These are phyloP conservation scores for Thamnidium elegans DNA, from an alignment of 192 early-diverging fungal genomes.

Conservation along the genomic window DNA sequence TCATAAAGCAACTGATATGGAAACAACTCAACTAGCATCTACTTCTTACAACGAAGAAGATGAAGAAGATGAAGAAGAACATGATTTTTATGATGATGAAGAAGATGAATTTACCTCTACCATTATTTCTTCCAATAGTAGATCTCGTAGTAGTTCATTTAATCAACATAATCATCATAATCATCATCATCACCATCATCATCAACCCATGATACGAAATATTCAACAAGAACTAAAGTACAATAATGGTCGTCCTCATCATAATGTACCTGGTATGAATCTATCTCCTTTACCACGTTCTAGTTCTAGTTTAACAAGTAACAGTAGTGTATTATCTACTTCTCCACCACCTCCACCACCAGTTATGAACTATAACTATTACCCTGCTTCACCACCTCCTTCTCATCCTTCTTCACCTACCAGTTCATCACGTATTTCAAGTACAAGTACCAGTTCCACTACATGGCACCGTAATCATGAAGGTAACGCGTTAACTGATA, in stretches of 20 bases:
- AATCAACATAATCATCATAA: background rate
- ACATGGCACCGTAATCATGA: slow-evolving; percentile 31
- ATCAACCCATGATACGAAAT: background rate
- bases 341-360: background rate
- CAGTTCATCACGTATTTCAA: slow-evolving; percentile 31
- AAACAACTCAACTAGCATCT: slow-evolving; percentile 1
- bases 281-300: slow-evolving; percentile 31
- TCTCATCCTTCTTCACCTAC: slow-evolving; percentile 38
- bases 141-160: slow-evolving; percentile 18
- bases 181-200: slow-evolving; percentile 1
- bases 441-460: background rate
- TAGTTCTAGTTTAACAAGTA: background rate
- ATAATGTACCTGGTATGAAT: slow-evolving; percentile 31
- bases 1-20: slow-evolving; percentile 42
- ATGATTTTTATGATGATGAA: slow-evolving; percentile 23
- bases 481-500: background rate
- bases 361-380: slow-evolving; percentile 18
- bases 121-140: slow-evolving; percentile 1
- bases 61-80: slow-evolving; percentile 38
- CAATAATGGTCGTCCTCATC: slow-evolving; percentile 10
- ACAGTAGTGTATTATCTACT: slow-evolving; percentile 1
- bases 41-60: slow-evolving; percentile 25
- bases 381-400: slow-evolving; percentile 49
- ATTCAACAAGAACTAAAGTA: background rate
- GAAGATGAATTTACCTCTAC: background rate